Base-by-base conservation (phyloP, 1,139 yeast species). In the Sugiyamaella paludigena region DNA sequence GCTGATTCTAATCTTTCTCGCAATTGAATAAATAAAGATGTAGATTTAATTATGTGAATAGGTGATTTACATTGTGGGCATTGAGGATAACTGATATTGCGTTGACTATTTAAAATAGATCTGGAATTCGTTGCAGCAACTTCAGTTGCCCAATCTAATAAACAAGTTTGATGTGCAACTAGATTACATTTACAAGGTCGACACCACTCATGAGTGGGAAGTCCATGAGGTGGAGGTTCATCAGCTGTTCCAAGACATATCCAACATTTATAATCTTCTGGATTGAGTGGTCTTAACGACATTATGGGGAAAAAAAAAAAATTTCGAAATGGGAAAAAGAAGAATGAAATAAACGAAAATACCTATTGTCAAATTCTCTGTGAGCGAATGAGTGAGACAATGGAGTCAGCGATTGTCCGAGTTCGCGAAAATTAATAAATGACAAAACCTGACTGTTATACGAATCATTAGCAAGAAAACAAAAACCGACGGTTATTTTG, bases 31-130 rank as follows among this genome's bases (percentile, higher is more conserved):
- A 58, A 42, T 47, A 60, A 50, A 10, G 66, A 62, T 29, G 55
- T 51, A 12, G 63, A 60, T 24, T 58, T 58, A 30, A 48, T 47
- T 24, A 74, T 54, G 35, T 64, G 57, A 11, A 76, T 67, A 2
- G 67, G 62, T 1, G 66, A 52, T 47, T 68, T 64, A 56, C 80
- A 76, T 56, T 76, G 80, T 1, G 79, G 79, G 53, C 80, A 76
- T 12, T 58, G 61, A 6, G 56, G 52, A 19, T 19, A 19, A 62
- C 60, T 12, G 45, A 55, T 49, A 53, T 51, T 54, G 58, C 34
- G 48, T 51, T 46, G 43, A 50, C 37, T 43, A 43, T 48, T 24
- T 52, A 40, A 1, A 28, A 58, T 39, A 48, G 45, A 29, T 29
- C 51, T 46, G 11, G 53, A 12, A 59, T 54, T 39, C 51, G 60